phyloP scores from a whole-genome alignment of 2,329 filamentous ascomycete genomes.

The Gaeumannomyces tritici region DNA sequence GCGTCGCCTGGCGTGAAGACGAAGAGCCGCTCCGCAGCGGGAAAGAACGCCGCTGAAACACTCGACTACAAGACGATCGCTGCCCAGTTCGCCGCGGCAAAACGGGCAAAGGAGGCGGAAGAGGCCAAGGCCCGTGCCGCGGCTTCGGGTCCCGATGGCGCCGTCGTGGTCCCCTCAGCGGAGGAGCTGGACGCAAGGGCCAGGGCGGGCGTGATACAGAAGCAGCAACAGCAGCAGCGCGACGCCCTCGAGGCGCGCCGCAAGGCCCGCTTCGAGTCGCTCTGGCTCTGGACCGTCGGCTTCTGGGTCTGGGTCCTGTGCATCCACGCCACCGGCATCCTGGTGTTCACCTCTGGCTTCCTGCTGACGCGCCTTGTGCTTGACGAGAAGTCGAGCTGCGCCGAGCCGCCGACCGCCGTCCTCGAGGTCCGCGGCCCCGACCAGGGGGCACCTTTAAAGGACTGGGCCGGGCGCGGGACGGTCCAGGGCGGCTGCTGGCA shows the following conservation, averaged over 20 bases:
- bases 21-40: constrained; percentile 8
- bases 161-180: constrained; percentile 9
- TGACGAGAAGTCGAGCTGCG: constrained; percentile 65
- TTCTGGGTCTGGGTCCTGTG: constrained; percentile 64
- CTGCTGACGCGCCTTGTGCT: constrained; percentile 78
- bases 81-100: constrained; percentile 43
- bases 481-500: constrained; percentile 80
- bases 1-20: constrained; percentile 6
- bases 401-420: constrained; percentile 43
- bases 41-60: constrained; percentile 6
- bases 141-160: not conserved
- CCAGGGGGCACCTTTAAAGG: constrained; percentile 27
- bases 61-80: constrained; percentile 43
- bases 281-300: constrained; percentile 48
- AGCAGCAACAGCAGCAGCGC: constrained; percentile 33
- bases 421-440: not conserved
- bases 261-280: constrained; percentile 38
- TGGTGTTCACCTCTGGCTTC: constrained; percentile 91
- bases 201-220: constrained; percentile 28
- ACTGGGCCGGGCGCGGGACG: constrained; percentile 31
- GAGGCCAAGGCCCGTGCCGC: constrained; percentile 13
- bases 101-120: constrained; percentile 35
- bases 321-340: constrained; percentile 73
- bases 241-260: constrained; percentile 36
- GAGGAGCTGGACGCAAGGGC: constrained; percentile 16